Percentiles rank a stretch among this genome's conserved stretches.
Conservation (phyloP, 306 rosid genomes). For the Potentilla sterilis region DNA sequence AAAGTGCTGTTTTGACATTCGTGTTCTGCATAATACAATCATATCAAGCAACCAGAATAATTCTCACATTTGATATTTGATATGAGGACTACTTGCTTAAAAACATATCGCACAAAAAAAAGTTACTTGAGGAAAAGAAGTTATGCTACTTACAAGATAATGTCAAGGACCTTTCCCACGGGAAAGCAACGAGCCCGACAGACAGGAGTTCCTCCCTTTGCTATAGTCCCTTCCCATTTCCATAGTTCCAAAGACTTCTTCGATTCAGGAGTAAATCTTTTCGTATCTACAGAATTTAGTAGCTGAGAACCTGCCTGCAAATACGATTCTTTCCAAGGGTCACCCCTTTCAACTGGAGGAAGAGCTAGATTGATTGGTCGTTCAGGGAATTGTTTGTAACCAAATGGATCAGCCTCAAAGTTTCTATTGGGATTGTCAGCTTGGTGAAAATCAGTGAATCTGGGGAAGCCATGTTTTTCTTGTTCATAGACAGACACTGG, state of each 20-base stretch:
- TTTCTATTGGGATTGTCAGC: conserved; percentile 46
- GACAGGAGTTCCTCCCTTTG: conserved; percentile 96
- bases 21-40: not conserved
- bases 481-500: conserved; percentile 57
- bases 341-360: conserved; percentile 51
- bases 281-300: conserved; percentile 49
- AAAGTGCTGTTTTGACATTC: conserved; percentile 1
- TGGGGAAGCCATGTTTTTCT: conserved; percentile 53
- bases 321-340: conserved; percentile 60
- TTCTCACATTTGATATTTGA: not conserved
- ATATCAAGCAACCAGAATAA: not conserved
- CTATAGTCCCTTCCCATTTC: conserved; percentile 99
- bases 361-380: conserved; percentile 40
- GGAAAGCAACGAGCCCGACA: conserved; percentile 99
- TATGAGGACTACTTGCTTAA: not conserved
- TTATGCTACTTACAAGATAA: conserved; percentile 63
- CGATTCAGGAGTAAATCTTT: conserved; percentile 66
- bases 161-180: conserved; percentile 83
- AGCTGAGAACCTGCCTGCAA: conserved; percentile 49
- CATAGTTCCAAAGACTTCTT: conserved; percentile 57
- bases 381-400: conserved; percentile 55
- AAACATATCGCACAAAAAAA: not conserved
- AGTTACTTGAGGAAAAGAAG: not conserved
- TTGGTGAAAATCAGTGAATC: conserved; percentile 49
- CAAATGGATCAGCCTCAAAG: conserved; percentile 49